A percentile compares a stretch with the other conserved stretches of the same genome.
Conservation (phyloP, 2,329 filamentous ascomycete species). For the Thelonectria rubi region DNA sequence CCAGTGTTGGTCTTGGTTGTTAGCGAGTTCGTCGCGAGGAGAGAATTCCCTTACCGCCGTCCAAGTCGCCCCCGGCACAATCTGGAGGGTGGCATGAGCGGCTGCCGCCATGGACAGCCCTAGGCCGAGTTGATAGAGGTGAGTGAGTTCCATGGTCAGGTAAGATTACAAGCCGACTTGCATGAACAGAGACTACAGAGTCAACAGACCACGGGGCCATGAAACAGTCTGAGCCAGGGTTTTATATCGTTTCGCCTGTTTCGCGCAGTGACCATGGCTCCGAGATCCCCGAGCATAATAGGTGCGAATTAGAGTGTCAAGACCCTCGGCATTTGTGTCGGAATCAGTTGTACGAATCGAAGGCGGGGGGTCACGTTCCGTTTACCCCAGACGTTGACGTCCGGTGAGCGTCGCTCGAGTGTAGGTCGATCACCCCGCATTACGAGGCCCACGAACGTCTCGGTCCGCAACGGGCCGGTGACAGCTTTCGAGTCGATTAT, state of each 20-base stretch:
- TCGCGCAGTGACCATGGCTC: not conserved
- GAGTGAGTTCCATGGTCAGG: constrained; percentile 2
- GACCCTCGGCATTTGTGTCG: not conserved
- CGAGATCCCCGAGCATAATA: constrained; percentile 1
- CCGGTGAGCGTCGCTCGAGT: not conserved
- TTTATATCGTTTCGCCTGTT: not conserved
- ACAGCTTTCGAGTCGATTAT: not conserved
- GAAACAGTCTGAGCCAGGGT: not conserved
- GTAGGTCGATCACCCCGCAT: not conserved
- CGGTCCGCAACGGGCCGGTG: not conserved
- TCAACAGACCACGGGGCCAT: not conserved
- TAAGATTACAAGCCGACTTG: not conserved
- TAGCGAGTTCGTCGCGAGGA: accelerated
- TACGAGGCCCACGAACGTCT: not conserved
- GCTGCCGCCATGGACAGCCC: constrained; percentile 3
- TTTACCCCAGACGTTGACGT: not conserved
- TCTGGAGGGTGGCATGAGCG: constrained; percentile 9
- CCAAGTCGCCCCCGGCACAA: constrained; percentile 58
- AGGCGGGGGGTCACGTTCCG: not conserved
- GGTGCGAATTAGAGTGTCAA: not conserved
- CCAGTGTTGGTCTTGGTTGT: constrained; percentile 52
- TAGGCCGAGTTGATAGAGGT: constrained; percentile 5
- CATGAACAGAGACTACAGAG: not conserved
- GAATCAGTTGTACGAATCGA: not conserved
- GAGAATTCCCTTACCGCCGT: constrained; percentile 48